Conservation (phyloP, 2,329 filamentous ascomycete genomes). For the Alternaria alternata region DNA sequence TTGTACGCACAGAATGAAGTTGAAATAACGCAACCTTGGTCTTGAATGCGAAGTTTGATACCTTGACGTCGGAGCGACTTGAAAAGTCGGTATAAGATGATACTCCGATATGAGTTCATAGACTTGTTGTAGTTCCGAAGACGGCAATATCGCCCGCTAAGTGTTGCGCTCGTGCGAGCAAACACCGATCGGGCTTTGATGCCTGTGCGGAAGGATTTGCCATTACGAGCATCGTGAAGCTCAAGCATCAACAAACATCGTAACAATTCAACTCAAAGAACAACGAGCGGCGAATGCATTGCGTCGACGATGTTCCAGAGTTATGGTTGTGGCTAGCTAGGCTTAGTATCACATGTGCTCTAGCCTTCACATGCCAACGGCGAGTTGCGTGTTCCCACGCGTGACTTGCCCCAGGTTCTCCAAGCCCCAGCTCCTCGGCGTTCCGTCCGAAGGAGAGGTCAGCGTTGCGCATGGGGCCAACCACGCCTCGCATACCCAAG, state of each 20-base stretch:
- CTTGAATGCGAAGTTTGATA: not conserved
- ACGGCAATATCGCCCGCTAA: conserved; percentile 33
- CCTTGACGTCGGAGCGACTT: not conserved
- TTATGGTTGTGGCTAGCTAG: not conserved
- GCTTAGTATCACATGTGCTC: conserved; percentile 16
- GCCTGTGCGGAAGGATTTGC: conserved; percentile 29
- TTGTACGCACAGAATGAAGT: not conserved
- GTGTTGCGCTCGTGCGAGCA: conserved; percentile 26
- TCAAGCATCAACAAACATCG: not conserved
- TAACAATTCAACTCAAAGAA: not conserved
- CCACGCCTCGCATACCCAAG: conserved; percentile 9
- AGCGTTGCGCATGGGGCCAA: conserved; percentile 20
- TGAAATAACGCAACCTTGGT: not conserved
- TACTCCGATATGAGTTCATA: not conserved
- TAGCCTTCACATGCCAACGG: conserved; percentile 36
- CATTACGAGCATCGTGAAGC: conserved; percentile 20
- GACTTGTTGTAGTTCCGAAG: conserved; percentile 8
- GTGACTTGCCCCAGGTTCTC: conserved; percentile 33
- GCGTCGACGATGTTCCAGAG: conserved; percentile 1
- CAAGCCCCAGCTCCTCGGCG: conserved; percentile 15
- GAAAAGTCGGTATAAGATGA: conserved; percentile 3
- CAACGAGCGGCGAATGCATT: not conserved
- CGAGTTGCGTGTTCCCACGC: conserved; percentile 13
- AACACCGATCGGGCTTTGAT: conserved; percentile 38
- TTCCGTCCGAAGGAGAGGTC: conserved; percentile 17